These are phyloP conservation scores for Ochetophila trinervis DNA, from an alignment of 306 rosid genomes.

Conservation along the genomic window DNA sequence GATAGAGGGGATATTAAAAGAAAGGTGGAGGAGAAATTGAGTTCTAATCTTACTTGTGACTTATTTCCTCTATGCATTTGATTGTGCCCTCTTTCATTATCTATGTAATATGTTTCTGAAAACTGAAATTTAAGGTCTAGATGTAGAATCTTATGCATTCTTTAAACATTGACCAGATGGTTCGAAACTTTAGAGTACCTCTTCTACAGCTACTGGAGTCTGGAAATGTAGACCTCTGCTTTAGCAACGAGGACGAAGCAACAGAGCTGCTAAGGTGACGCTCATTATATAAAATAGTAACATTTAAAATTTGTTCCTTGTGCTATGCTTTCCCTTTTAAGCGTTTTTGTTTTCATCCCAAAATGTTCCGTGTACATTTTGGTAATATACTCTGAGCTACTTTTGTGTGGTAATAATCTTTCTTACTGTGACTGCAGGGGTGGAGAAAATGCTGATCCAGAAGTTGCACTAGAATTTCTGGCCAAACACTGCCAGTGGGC, in stretches of 20 bases:
- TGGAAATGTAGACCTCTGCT: constrained; percentile 81
- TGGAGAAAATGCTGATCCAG: constrained; percentile 48
- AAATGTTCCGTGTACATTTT: neutral
- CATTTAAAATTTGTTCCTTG: constrained; percentile 13
- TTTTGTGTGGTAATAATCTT: constrained; percentile 19
- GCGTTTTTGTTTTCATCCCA: neutral
- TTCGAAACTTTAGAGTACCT: constrained; percentile 61
- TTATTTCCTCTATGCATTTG: neutral
- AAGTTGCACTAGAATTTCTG: constrained; percentile 64
- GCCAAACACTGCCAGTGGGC: constrained; percentile 80
- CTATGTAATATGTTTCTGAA: constrained; percentile 3
- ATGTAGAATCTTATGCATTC: constrained; percentile 22
- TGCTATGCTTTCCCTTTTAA: constrained; percentile 12
- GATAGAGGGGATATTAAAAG: neutral
- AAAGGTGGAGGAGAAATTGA: neutral
- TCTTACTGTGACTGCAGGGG: constrained; percentile 45
- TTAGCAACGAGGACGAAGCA: constrained; percentile 98
- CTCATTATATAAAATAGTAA: constrained; percentile 4
- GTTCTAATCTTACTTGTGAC: neutral
- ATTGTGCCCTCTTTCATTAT: neutral
- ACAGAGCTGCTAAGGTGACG: constrained; percentile 80
- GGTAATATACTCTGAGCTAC: neutral
- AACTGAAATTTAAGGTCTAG: constrained; percentile 16
- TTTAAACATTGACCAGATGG: constrained; percentile 70
- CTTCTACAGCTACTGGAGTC: constrained; percentile 71